These are phyloP conservation scores for Elongisporangium senticosum DNA, from an alignment of 352 stramenopile species.

Conservation along the genomic window DNA sequence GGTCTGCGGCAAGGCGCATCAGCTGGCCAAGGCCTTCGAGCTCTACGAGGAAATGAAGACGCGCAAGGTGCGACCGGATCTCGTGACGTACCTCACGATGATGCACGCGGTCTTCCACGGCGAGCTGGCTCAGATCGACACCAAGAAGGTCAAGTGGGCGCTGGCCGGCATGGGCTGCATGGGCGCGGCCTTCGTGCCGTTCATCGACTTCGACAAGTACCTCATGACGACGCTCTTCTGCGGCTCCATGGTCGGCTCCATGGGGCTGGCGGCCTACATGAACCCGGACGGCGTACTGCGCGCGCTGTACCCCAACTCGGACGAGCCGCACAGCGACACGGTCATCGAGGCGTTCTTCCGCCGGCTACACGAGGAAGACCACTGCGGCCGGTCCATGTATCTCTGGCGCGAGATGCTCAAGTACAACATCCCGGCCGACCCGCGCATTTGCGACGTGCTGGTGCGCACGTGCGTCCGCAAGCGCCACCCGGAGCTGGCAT, in stretches of 20 bases:
- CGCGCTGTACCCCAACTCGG: slow-evolving; percentile 71
- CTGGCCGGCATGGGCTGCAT: slow-evolving; percentile 55
- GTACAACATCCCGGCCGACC: slow-evolving; percentile 54
- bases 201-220: slow-evolving; percentile 74
- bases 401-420: slow-evolving; percentile 84
- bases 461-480: slow-evolving; percentile 82
- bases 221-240: slow-evolving; percentile 73
- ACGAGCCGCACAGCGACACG: slow-evolving; percentile 57
- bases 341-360: slow-evolving; percentile 81
- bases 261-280: slow-evolving; percentile 80
- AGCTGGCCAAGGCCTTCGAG: slow-evolving; percentile 68
- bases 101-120: slow-evolving; percentile 85
- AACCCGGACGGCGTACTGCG: slow-evolving; percentile 77
- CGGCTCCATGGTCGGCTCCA: slow-evolving; percentile 64
- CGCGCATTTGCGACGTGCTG: slow-evolving; percentile 72
- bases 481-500: slow-evolving; percentile 74
- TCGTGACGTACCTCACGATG: slow-evolving; percentile 83
- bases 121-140: slow-evolving; percentile 59
- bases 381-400: slow-evolving; percentile 79
- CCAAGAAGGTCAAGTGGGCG: slow-evolving; percentile 56
- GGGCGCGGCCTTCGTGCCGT: slow-evolving; percentile 47
- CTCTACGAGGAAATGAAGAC: slow-evolving; percentile 85
- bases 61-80: slow-evolving; percentile 55
- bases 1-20: slow-evolving; percentile 60
- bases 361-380: slow-evolving; percentile 77